Percentiles rank a stretch among this genome's conserved stretches.
phyloP scores from a whole-genome alignment of 768 basidiomycete species.

The Mycena vulgaris region DNA sequence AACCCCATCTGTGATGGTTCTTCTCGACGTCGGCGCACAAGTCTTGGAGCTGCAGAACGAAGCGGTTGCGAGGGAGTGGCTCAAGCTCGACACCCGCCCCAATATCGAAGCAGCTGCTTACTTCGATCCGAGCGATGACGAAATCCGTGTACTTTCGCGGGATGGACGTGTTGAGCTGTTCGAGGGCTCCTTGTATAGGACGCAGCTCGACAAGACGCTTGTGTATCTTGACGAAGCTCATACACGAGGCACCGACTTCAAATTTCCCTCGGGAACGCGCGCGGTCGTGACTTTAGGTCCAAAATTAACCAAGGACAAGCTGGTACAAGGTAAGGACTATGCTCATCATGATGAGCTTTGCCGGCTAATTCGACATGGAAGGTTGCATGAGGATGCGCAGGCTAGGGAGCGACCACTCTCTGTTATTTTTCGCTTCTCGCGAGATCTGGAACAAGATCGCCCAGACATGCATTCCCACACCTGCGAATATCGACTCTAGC shows the following conservation, averaged over 20 bases:
- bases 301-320: constrained; percentile 66
- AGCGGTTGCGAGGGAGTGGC: constrained; percentile 60
- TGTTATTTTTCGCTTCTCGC: constrained; percentile 24
- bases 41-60: constrained; percentile 66
- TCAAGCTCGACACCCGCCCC: constrained; percentile 40
- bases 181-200: constrained; percentile 53
- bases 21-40: constrained; percentile 72
- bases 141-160: constrained; percentile 51
- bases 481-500: too few species aligned
- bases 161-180: constrained; percentile 55
- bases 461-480: too few species aligned
- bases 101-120: constrained; percentile 60
- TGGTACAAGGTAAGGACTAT: constrained; percentile 60
- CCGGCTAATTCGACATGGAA: constrained; percentile 34
- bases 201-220: constrained; percentile 55
- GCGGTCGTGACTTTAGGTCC: constrained; percentile 67
- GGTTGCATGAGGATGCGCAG: constrained; percentile 71
- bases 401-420: constrained; percentile 61
- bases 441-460: constrained; percentile 21
- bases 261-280: constrained; percentile 57
- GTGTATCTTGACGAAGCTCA: constrained; percentile 71
- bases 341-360: too few species aligned
- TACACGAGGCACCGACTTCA: constrained; percentile 68
- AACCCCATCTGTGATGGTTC: constrained; percentile 57
- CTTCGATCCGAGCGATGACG: constrained; percentile 54